Evolutionary conservation across 2,329 filamentous ascomycete genomes (phyloP), one percentile per base, ranked within the genome.

Genomic region (Botrytis sinoallii): DNA sequence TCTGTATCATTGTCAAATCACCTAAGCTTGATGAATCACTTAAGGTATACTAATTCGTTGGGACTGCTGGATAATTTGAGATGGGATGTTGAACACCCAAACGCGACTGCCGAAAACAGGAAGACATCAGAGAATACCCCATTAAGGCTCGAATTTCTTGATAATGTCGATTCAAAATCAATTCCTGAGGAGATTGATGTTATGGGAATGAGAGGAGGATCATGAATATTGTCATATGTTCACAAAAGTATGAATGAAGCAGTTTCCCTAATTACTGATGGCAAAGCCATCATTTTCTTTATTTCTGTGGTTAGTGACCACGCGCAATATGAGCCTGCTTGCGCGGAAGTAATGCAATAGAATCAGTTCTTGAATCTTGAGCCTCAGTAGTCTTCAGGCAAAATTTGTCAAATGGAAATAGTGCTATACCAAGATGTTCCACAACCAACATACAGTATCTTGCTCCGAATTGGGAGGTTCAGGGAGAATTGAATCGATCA

Each of bases 41-140:
- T 16, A 48, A 18, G 12, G 16, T 46, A 20, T 75, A 79, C 3
- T 79, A 80, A 74, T 38, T 42, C 7, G 38, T 20, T n/a, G n/a
- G 44, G 16, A 82, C 82, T 75, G 79, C 73, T 46, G 81, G 79
- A 6, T 75, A 46, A 7, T 84, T 84, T 74, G 64, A 82, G 25
- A 71, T 52, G 20, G 76, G 78, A 75, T 79, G 79, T 76, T 25
- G 80, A 42, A 60, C 74, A 61, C 77, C 81, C 68, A 75, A 78
- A 73, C 44, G 78, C 7, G 63, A 59, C 0, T 75, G 74, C 14
- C 85, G 82, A 72, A 75, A 75, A 2, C 16, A 5, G 25, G 52
- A 5, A 6, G 8, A 68, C 18, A 55, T 29, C 22, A 16, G 5
- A 7, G 52, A 55, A 40, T 55, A 40, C 22, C 5, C n/a, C 44